Conservation (phyloP, 23 red algal species). For the Cyanidioschyzon merolae region DNA sequence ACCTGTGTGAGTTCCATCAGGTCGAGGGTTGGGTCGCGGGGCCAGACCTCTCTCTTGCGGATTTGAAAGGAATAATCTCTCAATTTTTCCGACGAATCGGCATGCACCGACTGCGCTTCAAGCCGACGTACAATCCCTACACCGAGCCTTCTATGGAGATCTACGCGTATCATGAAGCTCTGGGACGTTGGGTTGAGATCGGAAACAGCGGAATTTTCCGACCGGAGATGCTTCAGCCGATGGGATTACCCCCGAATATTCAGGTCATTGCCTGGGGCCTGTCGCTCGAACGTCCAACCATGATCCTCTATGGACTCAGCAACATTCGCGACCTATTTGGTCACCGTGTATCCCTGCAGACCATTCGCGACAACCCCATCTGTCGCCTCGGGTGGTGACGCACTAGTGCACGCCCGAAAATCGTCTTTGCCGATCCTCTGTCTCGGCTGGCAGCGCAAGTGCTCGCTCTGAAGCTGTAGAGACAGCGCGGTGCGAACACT, state of each 20-base stretch:
- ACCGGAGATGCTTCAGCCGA: slow-evolving; percentile 94
- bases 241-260: slow-evolving; percentile 82
- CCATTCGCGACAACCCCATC: slow-evolving; percentile 78
- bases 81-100: slow-evolving; percentile 92
- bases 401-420: too few relatives aligned
- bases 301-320: slow-evolving; percentile 85
- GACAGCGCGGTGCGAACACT: too few relatives aligned
- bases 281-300: slow-evolving; percentile 86
- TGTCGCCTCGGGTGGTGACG: slow-evolving; percentile 45
- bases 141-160: slow-evolving; percentile 92
- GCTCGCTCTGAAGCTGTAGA: too few relatives aligned
- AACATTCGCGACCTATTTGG: slow-evolving; percentile 98
- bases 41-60: slow-evolving; percentile 54
- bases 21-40: slow-evolving; percentile 89
- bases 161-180: slow-evolving; percentile 63
- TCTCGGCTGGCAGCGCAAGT: too few relatives aligned
- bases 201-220: slow-evolving; percentile 94
- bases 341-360: slow-evolving; percentile 74
- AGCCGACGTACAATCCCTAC: slow-evolving; percentile 95
- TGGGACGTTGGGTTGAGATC: slow-evolving; percentile 89
- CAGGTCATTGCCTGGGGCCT: slow-evolving; percentile 94
- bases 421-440: too few relatives aligned
- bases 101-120: slow-evolving; percentile 84
- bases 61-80: slow-evolving; percentile 84
- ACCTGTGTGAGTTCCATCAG: slow-evolving; percentile 96